A percentile compares a stretch with the other conserved stretches of the same genome.
Evolutionary conservation across 2,329 filamentous ascomycete species (phyloP).

Genomic region (Bipolaris victoriae): DNA sequence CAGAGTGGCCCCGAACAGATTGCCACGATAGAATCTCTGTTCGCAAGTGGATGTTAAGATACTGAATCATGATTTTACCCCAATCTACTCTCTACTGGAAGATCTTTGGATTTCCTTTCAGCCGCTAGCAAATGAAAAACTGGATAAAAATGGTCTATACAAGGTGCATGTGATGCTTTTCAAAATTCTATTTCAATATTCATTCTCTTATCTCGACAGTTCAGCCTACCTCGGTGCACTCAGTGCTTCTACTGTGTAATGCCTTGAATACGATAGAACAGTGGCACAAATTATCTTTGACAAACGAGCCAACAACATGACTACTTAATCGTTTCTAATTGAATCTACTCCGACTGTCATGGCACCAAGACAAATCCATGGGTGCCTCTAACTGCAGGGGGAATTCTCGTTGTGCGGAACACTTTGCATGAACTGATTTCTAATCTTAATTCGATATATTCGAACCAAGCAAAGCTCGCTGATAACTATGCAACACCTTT

Average conservation of each 20-base stretch:
- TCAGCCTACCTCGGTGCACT: not conserved
- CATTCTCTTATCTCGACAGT: slow-evolving; percentile 1
- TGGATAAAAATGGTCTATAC: no score
- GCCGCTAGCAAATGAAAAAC: no score
- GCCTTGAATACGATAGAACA: slow-evolving; percentile 31
- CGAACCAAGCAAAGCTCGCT: slow-evolving; percentile 46
- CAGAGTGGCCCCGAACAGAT: no score
- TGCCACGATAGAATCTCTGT: no score
- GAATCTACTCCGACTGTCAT: slow-evolving; percentile 20
- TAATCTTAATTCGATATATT: slow-evolving; percentile 56
- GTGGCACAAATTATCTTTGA: slow-evolving; percentile 27
- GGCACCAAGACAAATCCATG: slow-evolving; percentile 54
- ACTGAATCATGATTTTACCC: not conserved
- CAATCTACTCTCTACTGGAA: not conserved
- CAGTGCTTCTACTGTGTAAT: slow-evolving; percentile 21
- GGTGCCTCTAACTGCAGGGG: slow-evolving; percentile 51
- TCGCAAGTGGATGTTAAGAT: no score
- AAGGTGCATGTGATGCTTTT: no score
- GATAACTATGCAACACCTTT: slow-evolving; percentile 56
- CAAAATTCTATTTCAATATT: not conserved
- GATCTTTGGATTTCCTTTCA: no score
- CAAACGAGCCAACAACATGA: slow-evolving; percentile 22
- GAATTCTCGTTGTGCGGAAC: slow-evolving; percentile 54
- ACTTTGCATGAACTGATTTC: slow-evolving; percentile 51
- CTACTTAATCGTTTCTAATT: slow-evolving; percentile 18